Evolutionary conservation across 1,139 yeast species (phyloP).

Genomic region (Geotrichum macrosporum): DNA sequence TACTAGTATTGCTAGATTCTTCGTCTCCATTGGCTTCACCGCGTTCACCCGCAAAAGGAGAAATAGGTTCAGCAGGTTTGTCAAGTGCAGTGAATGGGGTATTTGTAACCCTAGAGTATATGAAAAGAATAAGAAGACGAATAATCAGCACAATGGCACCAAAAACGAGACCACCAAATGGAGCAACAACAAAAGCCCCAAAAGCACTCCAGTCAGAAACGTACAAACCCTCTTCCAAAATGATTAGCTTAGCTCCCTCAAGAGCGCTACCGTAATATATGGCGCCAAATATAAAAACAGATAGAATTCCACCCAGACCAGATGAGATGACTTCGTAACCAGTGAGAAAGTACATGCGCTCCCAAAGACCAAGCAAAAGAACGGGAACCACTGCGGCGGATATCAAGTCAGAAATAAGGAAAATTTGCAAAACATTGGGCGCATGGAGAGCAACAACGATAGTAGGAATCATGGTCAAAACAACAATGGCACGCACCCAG

Average conservation of each 20-base stretch:
- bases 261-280: conserved; percentile 65
- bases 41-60: conserved; percentile 22
- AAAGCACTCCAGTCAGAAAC: conserved; percentile 88
- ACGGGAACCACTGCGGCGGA: conserved; percentile 84
- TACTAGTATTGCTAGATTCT: conserved; percentile 10
- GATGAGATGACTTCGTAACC: conserved; percentile 81
- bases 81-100: conserved; percentile 56
- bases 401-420: conserved; percentile 83
- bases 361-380: conserved; percentile 71
- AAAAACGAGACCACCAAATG: conserved; percentile 68
- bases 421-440: conserved; percentile 76
- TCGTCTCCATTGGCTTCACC: conserved; percentile 11
- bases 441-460: conserved; percentile 82
- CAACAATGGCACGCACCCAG: conserved; percentile 68
- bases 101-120: conserved; percentile 42
- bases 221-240: conserved; percentile 77
- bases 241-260: conserved; percentile 72
- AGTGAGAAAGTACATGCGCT: conserved; percentile 59
- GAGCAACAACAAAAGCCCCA: conserved; percentile 91
- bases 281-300: conserved; percentile 78
- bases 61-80: conserved; percentile 36
- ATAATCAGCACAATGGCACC: conserved; percentile 51
- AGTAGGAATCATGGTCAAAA: conserved; percentile 74
- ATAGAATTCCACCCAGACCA: conserved; percentile 75
- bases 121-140: conserved; percentile 45